These are phyloP conservation scores for Melastoma candidum DNA, from an alignment of 441 rosid species.

Conservation along the genomic window DNA sequence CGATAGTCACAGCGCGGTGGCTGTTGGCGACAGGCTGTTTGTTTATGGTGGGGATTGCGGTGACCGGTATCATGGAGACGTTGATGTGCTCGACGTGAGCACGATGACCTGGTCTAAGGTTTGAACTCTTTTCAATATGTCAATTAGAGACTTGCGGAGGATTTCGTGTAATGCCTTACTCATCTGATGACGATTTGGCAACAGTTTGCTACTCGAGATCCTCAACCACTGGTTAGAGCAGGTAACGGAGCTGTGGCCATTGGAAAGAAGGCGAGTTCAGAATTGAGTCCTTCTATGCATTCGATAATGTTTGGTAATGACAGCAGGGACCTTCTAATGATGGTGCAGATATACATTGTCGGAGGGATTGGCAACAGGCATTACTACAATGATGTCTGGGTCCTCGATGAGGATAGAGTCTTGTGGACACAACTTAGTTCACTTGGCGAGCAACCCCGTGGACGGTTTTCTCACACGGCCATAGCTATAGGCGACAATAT, in stretches of 20 bases:
- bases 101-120: conserved; percentile 54
- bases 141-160: neutral
- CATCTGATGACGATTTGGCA: conserved; percentile 2
- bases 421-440: conserved; percentile 42
- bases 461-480: conserved; percentile 71
- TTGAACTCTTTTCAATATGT: conserved; percentile 3
- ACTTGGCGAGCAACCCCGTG: conserved; percentile 57
- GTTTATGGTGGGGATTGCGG: conserved; percentile 74
- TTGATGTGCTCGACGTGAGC: conserved; percentile 43
- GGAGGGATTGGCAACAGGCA: conserved; percentile 72
- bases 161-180: neutral
- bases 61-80: conserved; percentile 51
- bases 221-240: conserved; percentile 54
- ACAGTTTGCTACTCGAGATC: conserved; percentile 47
- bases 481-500: conserved; percentile 34
- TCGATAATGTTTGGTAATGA: neutral
- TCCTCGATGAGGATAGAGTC: conserved; percentile 31
- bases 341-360: conserved; percentile 43
- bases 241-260: conserved; percentile 57
- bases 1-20: conserved; percentile 59
- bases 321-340: neutral
- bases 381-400: conserved; percentile 65
- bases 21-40: conserved; percentile 35
- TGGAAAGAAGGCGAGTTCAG: conserved; percentile 43
- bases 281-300: neutral